Evolutionary conservation across 345 rosid species (phyloP).

Genomic region (Turritis glabra): DNA sequence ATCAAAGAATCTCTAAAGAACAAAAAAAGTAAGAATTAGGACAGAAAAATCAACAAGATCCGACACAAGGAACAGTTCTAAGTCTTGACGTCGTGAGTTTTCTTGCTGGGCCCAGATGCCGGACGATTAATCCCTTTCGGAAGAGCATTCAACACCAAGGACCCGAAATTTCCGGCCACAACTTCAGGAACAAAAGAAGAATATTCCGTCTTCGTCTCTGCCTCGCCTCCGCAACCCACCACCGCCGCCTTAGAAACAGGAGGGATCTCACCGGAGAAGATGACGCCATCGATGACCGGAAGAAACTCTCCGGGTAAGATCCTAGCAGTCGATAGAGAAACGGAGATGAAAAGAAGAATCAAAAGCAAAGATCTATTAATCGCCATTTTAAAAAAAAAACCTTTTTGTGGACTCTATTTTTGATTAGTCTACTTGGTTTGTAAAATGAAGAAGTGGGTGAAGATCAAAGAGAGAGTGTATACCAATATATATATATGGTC

Average conservation of each 20-base stretch:
- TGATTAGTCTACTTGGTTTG: conserved; percentile 1
- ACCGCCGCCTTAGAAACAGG: conserved; percentile 20
- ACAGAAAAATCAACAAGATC: conserved; percentile 10
- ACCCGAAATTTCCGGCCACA: conserved; percentile 43
- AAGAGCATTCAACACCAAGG: conserved; percentile 55
- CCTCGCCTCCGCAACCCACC: conserved; percentile 35
- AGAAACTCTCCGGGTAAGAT: conserved; percentile 27
- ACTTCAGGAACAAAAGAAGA: conserved; percentile 31
- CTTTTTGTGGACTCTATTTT: background rate
- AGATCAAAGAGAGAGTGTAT: conserved; percentile 5
- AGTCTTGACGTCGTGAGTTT: conserved; percentile 47
- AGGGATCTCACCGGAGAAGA: conserved; percentile 21
- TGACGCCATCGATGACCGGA: conserved; percentile 10
- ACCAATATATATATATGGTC: background rate
- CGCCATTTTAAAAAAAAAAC: background rate
- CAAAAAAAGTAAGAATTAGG: background rate
- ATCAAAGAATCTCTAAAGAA: conserved; percentile 2
- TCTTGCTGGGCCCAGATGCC: conserved; percentile 61
- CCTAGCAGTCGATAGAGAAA: conserved; percentile 28
- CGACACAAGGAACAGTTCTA: conserved; percentile 26
- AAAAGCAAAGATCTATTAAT: conserved; percentile 15
- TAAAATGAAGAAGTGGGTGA: conserved; percentile 26
- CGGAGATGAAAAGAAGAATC: conserved; percentile 25
- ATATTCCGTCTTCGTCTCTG: conserved; percentile 7
- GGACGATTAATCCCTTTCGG: conserved; percentile 59